Percentiles rank a stretch among this genome's conserved stretches.
Conservation (phyloP, 1,284 basidiomycete species). For the Gymnopus androsaceus region DNA sequence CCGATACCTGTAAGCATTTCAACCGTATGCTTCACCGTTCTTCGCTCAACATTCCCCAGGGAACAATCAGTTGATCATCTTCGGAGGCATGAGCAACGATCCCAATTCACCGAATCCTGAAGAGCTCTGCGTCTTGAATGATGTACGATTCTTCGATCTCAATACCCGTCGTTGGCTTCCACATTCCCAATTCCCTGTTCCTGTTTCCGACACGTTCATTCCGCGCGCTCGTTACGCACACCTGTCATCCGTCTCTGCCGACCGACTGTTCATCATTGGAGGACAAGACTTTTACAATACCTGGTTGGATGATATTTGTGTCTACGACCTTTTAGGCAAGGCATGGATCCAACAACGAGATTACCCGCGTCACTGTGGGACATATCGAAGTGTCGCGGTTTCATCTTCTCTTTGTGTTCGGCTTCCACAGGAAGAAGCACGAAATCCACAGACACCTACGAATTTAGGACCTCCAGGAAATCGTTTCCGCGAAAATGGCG, state of each 20-base stretch:
- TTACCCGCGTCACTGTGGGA: slow-evolving; percentile 89
- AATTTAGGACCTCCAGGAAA: slow-evolving; percentile 56
- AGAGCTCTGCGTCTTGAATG: slow-evolving; percentile 80
- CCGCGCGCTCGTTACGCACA: slow-evolving; percentile 90
- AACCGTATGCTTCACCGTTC: neutral
- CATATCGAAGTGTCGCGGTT: slow-evolving; percentile 88
- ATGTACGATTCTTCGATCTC: slow-evolving; percentile 85
- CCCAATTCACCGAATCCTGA: slow-evolving; percentile 66
- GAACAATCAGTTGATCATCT: slow-evolving; percentile 86
- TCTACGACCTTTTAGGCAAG: slow-evolving; percentile 74
- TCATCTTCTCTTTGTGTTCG: slow-evolving; percentile 69
- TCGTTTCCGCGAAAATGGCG: slow-evolving; percentile 54
- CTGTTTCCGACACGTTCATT: slow-evolving; percentile 44
- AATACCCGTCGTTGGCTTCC: slow-evolving; percentile 72
- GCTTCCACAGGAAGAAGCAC: slow-evolving; percentile 62
- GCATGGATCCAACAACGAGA: slow-evolving; percentile 79
- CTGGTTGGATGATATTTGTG: slow-evolving; percentile 90
- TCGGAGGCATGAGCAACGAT: slow-evolving; percentile 90
- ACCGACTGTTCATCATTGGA: slow-evolving; percentile 89
- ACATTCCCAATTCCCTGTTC: slow-evolving; percentile 32
- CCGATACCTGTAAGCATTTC: slow-evolving; percentile 74
- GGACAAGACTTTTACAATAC: slow-evolving; percentile 91
- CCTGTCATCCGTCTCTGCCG: slow-evolving; percentile 79
- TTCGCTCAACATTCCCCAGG: slow-evolving; percentile 45
- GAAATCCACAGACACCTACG: slow-evolving; percentile 39